Evolutionary conservation across 495 filamentous ascomycete species (phyloP), one percentile per base, ranked within the genome.

Genomic region (Aspergillus incahuasiensis): DNA sequence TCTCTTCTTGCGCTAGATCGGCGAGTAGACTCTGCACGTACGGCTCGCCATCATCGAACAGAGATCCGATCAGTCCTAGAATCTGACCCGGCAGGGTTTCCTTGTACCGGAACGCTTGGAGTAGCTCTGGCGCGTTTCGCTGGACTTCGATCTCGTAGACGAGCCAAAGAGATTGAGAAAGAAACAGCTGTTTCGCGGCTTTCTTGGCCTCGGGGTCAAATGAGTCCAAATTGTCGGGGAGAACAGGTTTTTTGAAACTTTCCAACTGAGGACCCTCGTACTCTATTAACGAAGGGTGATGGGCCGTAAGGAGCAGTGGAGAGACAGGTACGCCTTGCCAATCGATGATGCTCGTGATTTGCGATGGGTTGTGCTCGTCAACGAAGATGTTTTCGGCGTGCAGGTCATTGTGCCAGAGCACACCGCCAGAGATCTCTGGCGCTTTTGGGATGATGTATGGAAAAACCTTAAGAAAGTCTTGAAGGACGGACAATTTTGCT

Each of bases 21-120:
- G 25, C 16, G 0, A 54, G 38, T 15, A 53, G 30, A 5, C 50
- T 47, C 46, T 52, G 54, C 8, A 61, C 48, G 42, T 49, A 19
- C 1, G 54, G 48, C 22, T 61, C 58, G 12, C 53, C 58, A 28
- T 61, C 58, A 15, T 49, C 35, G 22, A 49, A 61, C 13, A 56
- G 21, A 1, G 58, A 61, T 2, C 54, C 53, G 0, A 49, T 25
- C 2, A 55, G 40, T 6, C 46, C 40, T 3, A 20, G 19, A 15
- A 56, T 16, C 20, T 55, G 40, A 13, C 15, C 18, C 12, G 8
- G 34, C 5, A 61, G 21, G 2, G 58, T 56, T 12, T 61, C 54
- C 25, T n/a, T 43, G 19, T 43, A 53, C 1, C 40, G 25, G 5
- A 61, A 61, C 3, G 48, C 38, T 11, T 52, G 41, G 13, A 42